Evolutionary conservation across 139 green algal genomes (phyloP).

Genomic region (Prasinococcaceae sp.): DNA sequence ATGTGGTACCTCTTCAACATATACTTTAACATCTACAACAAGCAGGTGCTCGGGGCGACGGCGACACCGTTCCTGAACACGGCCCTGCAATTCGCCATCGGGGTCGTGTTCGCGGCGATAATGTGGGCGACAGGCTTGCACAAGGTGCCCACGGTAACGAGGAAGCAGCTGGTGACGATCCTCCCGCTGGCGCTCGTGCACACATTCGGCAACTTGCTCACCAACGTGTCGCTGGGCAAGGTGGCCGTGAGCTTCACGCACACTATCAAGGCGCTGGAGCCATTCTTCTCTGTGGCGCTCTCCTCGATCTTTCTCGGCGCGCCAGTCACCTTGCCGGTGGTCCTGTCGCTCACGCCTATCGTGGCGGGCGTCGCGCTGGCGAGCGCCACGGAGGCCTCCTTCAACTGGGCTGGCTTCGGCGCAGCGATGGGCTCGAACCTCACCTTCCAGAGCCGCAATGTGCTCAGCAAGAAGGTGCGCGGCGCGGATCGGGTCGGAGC

Average conservation of each 20-base stretch:
- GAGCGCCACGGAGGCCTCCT: constrained; percentile 59
- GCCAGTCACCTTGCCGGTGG: constrained; percentile 32
- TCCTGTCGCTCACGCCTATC: constrained; percentile 72
- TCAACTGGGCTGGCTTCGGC: constrained; percentile 80
- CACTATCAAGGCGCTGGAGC: constrained; percentile 97
- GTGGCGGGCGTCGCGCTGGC: constrained; percentile 78
- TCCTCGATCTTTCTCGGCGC: constrained; percentile 73
- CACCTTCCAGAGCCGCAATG: constrained; percentile 91
- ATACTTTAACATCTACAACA: constrained; percentile 90
- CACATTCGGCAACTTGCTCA: constrained; percentile 91
- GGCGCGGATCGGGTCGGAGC: no score
- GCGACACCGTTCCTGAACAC: constrained; percentile 56
- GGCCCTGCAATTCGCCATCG: constrained; percentile 59
- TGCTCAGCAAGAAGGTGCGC: constrained; percentile 97
- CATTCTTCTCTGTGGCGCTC: constrained; percentile 85
- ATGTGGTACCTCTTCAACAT: constrained; percentile 94
- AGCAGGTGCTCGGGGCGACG: constrained; percentile 14
- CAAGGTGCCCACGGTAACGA: constrained; percentile 39
- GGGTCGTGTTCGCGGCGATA: constrained; percentile 35
- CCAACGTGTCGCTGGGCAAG: constrained; percentile 84
- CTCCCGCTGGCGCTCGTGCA: constrained; percentile 83
- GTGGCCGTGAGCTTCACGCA: constrained; percentile 98
- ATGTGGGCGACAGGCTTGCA: constrained; percentile 60
- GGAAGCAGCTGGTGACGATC: constrained; percentile 48
- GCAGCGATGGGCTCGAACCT: constrained; percentile 86